phyloP scores from a whole-genome alignment of 495 filamentous ascomycete species.

The Lindgomyces ingoldianus region DNA sequence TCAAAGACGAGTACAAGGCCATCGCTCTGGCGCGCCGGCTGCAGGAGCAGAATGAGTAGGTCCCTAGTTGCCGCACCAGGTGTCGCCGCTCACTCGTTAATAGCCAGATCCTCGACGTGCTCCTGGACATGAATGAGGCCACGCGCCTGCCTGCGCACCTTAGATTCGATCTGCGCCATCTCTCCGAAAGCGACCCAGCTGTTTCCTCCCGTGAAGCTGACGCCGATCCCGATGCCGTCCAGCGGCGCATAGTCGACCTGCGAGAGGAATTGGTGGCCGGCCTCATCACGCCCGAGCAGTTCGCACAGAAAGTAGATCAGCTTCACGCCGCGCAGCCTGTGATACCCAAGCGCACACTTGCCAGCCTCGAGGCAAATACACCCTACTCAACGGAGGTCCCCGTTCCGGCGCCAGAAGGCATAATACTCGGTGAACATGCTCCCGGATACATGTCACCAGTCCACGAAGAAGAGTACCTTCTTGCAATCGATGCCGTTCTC shows the following conservation, averaged over 20 bases:
- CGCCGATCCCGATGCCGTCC: constrained; percentile 45
- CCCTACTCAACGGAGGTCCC: constrained; percentile 27
- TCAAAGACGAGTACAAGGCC: constrained; percentile 74
- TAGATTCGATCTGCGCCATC: constrained; percentile 60
- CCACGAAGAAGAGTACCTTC: constrained; percentile 78
- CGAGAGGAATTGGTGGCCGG: constrained; percentile 49
- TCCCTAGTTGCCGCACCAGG: background rate
- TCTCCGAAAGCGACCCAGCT: constrained; percentile 47
- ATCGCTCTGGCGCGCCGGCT: constrained; percentile 74
- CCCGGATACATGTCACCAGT: constrained; percentile 66
- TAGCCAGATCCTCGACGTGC: constrained; percentile 54
- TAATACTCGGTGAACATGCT: constrained; percentile 25
- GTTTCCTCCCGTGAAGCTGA: constrained; percentile 47
- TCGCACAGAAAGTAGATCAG: constrained; percentile 26
- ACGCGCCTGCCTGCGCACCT: constrained; percentile 70
- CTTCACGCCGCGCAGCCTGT: constrained; percentile 36
- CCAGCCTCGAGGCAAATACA: constrained; percentile 15
- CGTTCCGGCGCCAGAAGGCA: constrained; percentile 24
- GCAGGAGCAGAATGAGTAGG: constrained; percentile 82
- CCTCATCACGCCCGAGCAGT: constrained; percentile 44
- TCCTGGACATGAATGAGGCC: constrained; percentile 83
- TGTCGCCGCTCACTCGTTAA: background rate
- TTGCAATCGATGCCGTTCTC: constrained; percentile 67
- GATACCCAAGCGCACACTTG: constrained; percentile 25
- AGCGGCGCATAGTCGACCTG: constrained; percentile 51